phyloP scores from a whole-genome alignment of 2,329 filamentous ascomycete genomes.

The Paracamarosporium sp. region DNA sequence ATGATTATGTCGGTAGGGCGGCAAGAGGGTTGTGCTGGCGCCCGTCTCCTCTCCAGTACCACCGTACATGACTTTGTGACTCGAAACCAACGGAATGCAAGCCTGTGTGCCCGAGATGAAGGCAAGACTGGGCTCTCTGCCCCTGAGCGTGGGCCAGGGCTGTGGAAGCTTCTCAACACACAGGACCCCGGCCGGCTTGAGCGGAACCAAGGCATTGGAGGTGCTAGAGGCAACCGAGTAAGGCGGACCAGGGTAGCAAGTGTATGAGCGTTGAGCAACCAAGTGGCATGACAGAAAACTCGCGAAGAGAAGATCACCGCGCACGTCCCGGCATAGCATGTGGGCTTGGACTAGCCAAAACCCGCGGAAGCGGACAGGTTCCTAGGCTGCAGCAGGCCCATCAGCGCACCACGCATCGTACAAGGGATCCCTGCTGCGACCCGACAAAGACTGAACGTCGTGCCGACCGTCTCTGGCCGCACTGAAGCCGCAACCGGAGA shows the following conservation, averaged over 20 bases:
- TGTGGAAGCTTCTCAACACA: constrained; percentile 35
- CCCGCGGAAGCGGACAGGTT: constrained; percentile 33
- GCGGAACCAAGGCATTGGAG: constrained; percentile 45
- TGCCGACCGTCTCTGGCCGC: constrained; percentile 34
- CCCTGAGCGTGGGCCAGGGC: constrained; percentile 46
- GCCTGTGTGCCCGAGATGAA: constrained; percentile 28
- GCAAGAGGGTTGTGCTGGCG: constrained; percentile 39
- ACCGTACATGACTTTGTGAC: constrained; percentile 29
- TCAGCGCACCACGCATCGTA: constrained; percentile 9
- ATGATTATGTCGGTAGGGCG: constrained; percentile 34
- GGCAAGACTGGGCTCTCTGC: constrained; percentile 23
- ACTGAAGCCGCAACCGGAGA: constrained; percentile 31
- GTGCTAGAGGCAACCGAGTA: constrained; percentile 39
- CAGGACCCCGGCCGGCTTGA: constrained; percentile 36
- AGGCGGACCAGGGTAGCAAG: constrained; percentile 39
- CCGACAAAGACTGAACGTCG: constrained; percentile 31
- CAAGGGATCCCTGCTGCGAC: constrained; percentile 24
- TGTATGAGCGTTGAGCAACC: constrained; percentile 38
- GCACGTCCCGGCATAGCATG: constrained; percentile 37
- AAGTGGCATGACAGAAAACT: constrained; percentile 40
- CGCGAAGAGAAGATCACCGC: constrained; percentile 41
- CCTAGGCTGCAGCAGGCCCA: constrained; percentile 23
- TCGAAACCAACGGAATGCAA: constrained; percentile 32
- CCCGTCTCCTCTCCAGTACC: constrained; percentile 23
- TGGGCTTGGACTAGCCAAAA: constrained; percentile 31